These are phyloP conservation scores for Alternaria gansuensis DNA, from an alignment of 2,329 filamentous ascomycete genomes.

Conservation along the genomic window DNA sequence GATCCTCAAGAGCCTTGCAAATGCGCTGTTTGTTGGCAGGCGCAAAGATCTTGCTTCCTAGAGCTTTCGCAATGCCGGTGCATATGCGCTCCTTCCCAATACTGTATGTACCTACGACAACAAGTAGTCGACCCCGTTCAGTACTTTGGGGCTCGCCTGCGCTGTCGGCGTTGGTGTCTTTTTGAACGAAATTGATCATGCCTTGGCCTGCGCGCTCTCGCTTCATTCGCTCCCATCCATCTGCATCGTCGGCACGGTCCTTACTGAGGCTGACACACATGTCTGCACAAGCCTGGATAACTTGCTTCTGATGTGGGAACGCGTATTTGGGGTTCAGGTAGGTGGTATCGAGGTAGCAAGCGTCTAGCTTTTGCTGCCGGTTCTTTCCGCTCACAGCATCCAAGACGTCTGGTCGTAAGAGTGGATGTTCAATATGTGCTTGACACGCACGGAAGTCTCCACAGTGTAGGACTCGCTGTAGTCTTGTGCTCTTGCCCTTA, in stretches of 20 bases:
- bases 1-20: slow-evolving; percentile 83
- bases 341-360: slow-evolving; percentile 96
- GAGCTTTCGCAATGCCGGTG: slow-evolving; percentile 85
- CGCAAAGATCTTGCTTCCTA: slow-evolving; percentile 89
- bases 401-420: slow-evolving; percentile 77
- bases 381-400: slow-evolving; percentile 75
- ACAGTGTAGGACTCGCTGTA: slow-evolving; percentile 88
- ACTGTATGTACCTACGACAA: slow-evolving; percentile 95
- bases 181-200: slow-evolving; percentile 70
- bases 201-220: slow-evolving; percentile 63
- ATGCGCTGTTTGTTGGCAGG: slow-evolving; percentile 83
- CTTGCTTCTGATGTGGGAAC: slow-evolving; percentile 87
- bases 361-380: slow-evolving; percentile 86
- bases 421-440: slow-evolving; percentile 81
- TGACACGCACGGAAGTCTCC: slow-evolving; percentile 94
- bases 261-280: slow-evolving; percentile 82
- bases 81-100: slow-evolving; percentile 98
- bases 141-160: slow-evolving; percentile 43
- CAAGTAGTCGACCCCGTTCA: slow-evolving; percentile 75
- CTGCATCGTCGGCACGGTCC: slow-evolving; percentile 65
- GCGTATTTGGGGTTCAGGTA: slow-evolving; percentile 96
- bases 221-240: slow-evolving; percentile 67
- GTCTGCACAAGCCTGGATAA: slow-evolving; percentile 86
- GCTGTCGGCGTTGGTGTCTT: slow-evolving; percentile 49
- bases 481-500: slow-evolving; percentile 66